Evolutionary conservation across 768 basidiomycete species (phyloP).

Genomic region (Mycena latifolia): DNA sequence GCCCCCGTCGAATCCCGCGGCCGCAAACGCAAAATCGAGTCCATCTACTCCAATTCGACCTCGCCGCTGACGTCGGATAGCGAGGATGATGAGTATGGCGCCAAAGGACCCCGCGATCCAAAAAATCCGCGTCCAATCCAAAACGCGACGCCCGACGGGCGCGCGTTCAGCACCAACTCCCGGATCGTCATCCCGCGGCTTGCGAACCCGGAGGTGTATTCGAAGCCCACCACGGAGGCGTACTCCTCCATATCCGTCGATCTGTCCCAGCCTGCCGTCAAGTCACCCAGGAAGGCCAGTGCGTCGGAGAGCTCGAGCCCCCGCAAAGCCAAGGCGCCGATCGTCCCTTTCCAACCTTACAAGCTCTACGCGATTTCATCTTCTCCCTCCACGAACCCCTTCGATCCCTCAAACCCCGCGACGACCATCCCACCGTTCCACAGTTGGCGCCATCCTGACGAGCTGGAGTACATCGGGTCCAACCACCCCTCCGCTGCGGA

Average conservation of each 20-base stretch:
- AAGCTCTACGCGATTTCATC: slow-evolving; percentile 35
- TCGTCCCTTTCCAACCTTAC: slow-evolving; percentile 18
- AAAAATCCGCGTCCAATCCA: slow-evolving; percentile 4
- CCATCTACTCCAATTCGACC: slow-evolving; percentile 30
- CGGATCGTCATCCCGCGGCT: slow-evolving; percentile 35
- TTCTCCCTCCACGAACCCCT: slow-evolving; percentile 29
- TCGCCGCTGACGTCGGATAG: slow-evolving; percentile 35
- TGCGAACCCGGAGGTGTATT: slow-evolving; percentile 27
- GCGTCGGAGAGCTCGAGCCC: slow-evolving; percentile 23
- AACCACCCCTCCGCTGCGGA: slow-evolving; percentile 13
- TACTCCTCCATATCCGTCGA: slow-evolving; percentile 6
- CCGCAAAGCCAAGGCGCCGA: slow-evolving; percentile 15
- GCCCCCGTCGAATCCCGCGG: slow-evolving; percentile 37
- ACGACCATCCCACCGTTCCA: slow-evolving; percentile 27
- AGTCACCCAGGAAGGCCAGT: slow-evolving; percentile 17
- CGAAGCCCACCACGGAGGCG: slow-evolving; percentile 13
- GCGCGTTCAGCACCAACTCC: slow-evolving; percentile 27
- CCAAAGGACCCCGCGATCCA: slow-evolving; percentile 25
- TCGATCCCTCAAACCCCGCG: slow-evolving; percentile 17
- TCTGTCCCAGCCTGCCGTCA: background rate
- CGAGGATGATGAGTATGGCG: slow-evolving; percentile 16
- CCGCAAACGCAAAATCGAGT: slow-evolving; percentile 36
- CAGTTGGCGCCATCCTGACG: slow-evolving; percentile 29
- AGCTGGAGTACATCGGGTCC: slow-evolving; percentile 32
- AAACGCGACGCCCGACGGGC: slow-evolving; percentile 28